Base-by-base conservation (phyloP, 257 asterid species). In the Solanum acaule region DNA sequence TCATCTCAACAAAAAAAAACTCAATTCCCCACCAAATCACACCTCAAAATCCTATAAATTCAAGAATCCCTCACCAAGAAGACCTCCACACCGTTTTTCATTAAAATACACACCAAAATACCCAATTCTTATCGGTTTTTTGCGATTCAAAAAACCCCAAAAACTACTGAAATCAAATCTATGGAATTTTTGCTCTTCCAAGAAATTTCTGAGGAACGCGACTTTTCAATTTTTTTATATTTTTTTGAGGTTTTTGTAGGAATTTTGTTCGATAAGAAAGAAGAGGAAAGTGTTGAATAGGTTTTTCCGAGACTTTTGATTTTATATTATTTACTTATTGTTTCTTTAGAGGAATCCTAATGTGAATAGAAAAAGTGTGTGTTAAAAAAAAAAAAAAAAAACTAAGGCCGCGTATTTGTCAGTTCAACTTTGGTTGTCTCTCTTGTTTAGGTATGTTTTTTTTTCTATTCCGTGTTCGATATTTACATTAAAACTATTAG, bases 1-100 rank as follows among this genome's bases (percentile, higher is more conserved):
- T 91, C 98, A 94, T 93, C 92, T 82, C 94, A 37, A 87, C 27
- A 9, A 85, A 76, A 11, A 72, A 34, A 3, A 34, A 6, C 33
- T 37, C 83, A 35, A 75, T 75, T 10, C 25, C 23, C 44, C 18
- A 35, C 59, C 61, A 77, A 77, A 40, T 25, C 84, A 70, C 34
- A 29, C 38, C 71, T 9, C 56, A 46, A 86, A 86, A 70, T 13
- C 38, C 77, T 70, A 70, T 3, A 70, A 29, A 14, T 27, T 23
- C 35, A 56, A 20, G 10, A 56, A 56, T 56, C 67, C 67, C 25
- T 56, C 67, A 16, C 44, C 79, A 33, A 16, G 14, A 29, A 42
- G 37, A 75, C 25, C 81, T 22, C 7, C n/a, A 35, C 49, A 5
- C 29, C 49, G 31, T 75, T 75, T 72, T 29, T 3, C 31, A 20